These are phyloP conservation scores for Beauveria pseudobassiana DNA, from an alignment of 2,329 filamentous ascomycete genomes.

Conservation along the genomic window DNA sequence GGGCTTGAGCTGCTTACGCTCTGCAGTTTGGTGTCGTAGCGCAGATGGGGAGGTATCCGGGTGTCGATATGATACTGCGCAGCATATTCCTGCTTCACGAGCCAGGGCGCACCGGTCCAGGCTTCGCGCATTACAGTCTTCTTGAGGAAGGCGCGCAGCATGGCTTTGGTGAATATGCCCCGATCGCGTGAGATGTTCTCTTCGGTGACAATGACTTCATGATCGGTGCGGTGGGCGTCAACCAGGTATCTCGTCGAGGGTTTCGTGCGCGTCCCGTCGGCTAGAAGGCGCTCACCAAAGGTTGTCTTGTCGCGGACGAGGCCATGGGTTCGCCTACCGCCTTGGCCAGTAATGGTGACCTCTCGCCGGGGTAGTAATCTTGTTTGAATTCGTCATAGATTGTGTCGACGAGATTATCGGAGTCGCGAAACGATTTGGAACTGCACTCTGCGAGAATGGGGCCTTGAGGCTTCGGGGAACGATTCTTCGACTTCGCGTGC, in stretches of 20 bases:
- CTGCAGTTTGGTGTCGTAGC: conserved; percentile 73
- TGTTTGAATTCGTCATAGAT: conserved; percentile 74
- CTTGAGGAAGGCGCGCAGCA: conserved; percentile 89
- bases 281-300: conserved; percentile 51
- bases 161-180: conserved; percentile 89
- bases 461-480: conserved; percentile 85
- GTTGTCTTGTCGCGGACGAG: conserved; percentile 79
- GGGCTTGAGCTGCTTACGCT: conserved; percentile 67
- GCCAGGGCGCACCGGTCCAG: conserved; percentile 95
- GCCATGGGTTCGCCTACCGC: conserved; percentile 63
- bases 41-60: conserved; percentile 75
- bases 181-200: conserved; percentile 78
- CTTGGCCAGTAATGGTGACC: conserved; percentile 64
- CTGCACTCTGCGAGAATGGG: conserved; percentile 88
- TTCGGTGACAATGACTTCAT: conserved; percentile 74
- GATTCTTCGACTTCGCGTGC: conserved; percentile 84
- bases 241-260: conserved; percentile 78
- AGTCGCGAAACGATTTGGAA: conserved; percentile 85
- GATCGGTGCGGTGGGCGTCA: conserved; percentile 59
- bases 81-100: conserved; percentile 82
- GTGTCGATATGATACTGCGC: conserved; percentile 78
- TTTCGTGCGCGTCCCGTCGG: conserved; percentile 62
- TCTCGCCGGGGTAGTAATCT: conserved; percentile 87
- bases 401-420: conserved; percentile 64
- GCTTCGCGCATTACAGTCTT: conserved; percentile 86